Base-by-base conservation (phyloP, 2,329 filamentous ascomycete species). In the Fusarium brachygibbosum region DNA sequence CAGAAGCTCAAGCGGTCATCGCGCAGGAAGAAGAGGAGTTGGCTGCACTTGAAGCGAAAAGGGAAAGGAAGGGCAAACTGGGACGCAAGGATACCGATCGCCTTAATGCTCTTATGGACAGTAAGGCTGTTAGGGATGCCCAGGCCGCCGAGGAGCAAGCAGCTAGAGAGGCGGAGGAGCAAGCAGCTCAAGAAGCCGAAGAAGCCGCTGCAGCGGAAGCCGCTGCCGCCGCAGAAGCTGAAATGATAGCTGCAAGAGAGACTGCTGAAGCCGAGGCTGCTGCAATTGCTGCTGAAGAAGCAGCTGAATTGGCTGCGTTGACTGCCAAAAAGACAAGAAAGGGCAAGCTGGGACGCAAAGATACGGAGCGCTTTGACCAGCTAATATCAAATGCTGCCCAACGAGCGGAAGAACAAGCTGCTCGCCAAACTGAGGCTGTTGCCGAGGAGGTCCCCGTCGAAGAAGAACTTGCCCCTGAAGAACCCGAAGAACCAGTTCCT, bases 271-370 rank as follows among this genome's bases (percentile, higher is more conserved):
- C 58, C 6, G 66, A 72, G 58, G 67, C 72, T 40, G 70, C 73
- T n/a, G 75, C 67, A 42, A 46, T 51, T 19, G 66, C 74, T 32
- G 68, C 63, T 3, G 60, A 46, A 10, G 72, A 67, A 31, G 79
- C 83, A 63, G 81, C 79, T 10, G 79, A 85, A 68, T 79, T 81
- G n/a, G 79, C 79, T 23, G 76, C 77, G 9, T 78, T 78, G 38
- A 76, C 79, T 57, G 80, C 79, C 5, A 76, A 76, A 64, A 76
- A 76, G 42, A 52, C 59, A 34, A 84, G 81, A 71, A 81, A 82
- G 66, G 72, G 72, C 37, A 74, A 74, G 37, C 29, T 74, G 9
- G 71, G 71, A 31, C 64, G 72, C 14, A 74, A 74, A 25, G 72
- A 74, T 58, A 71, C 63, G 10, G 72, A 74, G 9, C 69, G 72